Evolutionary conservation across 345 rosid genomes (phyloP).

Genomic region (Reutealis trisperma): DNA sequence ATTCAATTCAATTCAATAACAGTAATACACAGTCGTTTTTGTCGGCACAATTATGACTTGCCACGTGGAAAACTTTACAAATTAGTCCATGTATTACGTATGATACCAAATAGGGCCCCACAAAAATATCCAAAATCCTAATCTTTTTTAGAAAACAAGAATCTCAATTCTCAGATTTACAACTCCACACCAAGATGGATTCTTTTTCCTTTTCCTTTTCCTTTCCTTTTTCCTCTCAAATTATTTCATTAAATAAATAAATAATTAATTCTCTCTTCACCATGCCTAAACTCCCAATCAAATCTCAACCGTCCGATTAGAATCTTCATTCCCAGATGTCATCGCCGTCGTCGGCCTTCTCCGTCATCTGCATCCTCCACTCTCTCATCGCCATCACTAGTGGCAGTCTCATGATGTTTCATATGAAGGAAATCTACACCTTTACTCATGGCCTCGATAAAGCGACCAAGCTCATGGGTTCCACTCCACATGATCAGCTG

Average conservation of each 20-base stretch:
- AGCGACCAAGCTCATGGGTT: conserved; percentile 68
- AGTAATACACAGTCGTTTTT: no score
- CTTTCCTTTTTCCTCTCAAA: background rate
- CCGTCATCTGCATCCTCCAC: conserved; percentile 67
- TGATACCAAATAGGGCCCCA: no score
- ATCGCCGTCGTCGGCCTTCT: conserved; percentile 39
- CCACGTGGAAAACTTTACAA: no score
- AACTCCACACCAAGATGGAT: no score
- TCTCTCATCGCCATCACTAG: conserved; percentile 69
- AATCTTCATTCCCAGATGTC: conserved; percentile 27
- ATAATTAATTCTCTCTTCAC: background rate
- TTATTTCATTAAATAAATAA: no score
- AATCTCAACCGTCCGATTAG: conserved; percentile 2
- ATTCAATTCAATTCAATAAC: no score
- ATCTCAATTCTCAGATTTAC: no score
- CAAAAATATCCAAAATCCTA: no score
- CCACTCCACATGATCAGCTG: conserved; percentile 88
- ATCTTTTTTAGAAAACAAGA: no score
- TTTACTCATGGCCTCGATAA: conserved; percentile 62
- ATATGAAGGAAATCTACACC: conserved; percentile 59
- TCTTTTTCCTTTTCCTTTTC: background rate
- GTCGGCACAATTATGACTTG: no score
- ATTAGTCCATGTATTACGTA: no score
- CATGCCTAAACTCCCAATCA: background rate
- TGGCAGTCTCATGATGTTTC: conserved; percentile 83